Conservation (phyloP, 2,329 filamentous ascomycete species). For the Botrytis galanthina region DNA sequence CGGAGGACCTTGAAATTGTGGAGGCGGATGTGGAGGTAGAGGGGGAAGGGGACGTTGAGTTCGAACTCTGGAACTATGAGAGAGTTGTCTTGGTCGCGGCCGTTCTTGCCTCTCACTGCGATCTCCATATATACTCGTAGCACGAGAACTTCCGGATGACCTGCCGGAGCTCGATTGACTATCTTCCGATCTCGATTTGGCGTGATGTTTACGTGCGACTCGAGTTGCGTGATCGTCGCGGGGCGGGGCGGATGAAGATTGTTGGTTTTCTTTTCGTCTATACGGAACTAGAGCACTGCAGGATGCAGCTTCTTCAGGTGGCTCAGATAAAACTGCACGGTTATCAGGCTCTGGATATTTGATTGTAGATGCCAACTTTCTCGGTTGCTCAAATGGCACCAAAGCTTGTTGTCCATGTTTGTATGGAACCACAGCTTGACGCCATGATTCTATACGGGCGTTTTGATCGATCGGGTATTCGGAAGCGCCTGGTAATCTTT, state of each 20-base stretch:
- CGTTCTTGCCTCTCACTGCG: neutral
- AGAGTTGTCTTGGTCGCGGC: neutral
- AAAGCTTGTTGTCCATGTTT: neutral
- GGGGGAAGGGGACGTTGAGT: neutral
- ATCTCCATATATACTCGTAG: neutral
- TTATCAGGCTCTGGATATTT: neutral
- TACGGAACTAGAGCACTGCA: neutral
- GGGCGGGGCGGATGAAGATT: neutral
- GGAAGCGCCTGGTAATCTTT: neutral
- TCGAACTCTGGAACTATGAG: neutral
- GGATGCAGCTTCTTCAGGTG: neutral
- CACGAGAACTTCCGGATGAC: neutral
- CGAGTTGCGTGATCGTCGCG: neutral
- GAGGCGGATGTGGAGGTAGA: neutral
- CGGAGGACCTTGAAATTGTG: neutral
- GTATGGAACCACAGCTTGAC: neutral
- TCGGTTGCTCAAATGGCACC: neutral
- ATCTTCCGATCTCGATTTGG: neutral
- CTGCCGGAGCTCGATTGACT: neutral
- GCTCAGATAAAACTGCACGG: neutral
- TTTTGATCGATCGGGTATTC: neutral
- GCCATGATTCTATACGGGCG: neutral
- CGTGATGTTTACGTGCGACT: neutral
- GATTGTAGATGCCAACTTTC: neutral
- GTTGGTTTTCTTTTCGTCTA: neutral